These are phyloP conservation scores for Lodderomyces elongisporus DNA, from an alignment of 1,139 yeast genomes.

Conservation along the genomic window DNA sequence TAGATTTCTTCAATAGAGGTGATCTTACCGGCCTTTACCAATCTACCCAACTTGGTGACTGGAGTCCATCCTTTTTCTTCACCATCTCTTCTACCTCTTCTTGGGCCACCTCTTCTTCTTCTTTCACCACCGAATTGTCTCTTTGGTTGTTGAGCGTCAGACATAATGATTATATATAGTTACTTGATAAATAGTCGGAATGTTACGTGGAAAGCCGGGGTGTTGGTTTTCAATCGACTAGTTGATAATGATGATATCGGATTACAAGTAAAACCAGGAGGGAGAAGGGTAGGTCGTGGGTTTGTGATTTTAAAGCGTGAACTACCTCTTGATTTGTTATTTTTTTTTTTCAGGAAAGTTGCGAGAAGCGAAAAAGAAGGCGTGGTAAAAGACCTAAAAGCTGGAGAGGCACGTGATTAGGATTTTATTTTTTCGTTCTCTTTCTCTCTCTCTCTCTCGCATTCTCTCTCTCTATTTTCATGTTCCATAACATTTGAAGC, in stretches of 20 bases:
- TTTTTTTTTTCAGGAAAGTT: no score
- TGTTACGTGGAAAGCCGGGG: slow-evolving; percentile 91
- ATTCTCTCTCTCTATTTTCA: no score
- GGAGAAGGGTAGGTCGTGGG: not conserved
- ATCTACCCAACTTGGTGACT: slow-evolving; percentile 99
- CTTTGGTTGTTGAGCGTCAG: slow-evolving; percentile 47
- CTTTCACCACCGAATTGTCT: slow-evolving; percentile 56
- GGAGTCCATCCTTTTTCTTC: slow-evolving; percentile 99
- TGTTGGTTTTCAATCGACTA: slow-evolving; percentile 85
- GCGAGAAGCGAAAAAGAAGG: no score
- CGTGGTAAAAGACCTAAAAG: no score
- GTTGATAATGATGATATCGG: no score
- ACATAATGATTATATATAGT: slow-evolving; percentile 38
- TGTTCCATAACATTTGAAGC: no score
- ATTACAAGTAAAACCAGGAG: no score
- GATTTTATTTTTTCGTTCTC: no score
- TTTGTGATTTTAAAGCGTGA: no score
- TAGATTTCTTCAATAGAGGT: slow-evolving; percentile 96
- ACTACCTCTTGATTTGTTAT: no score
- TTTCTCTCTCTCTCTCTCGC: no score
- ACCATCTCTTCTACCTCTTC: slow-evolving; percentile 63
- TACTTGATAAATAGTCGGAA: slow-evolving; percentile 53
- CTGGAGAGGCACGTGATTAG: no score
- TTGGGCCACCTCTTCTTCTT: slow-evolving; percentile 44
- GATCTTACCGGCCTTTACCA: slow-evolving; percentile 98